Base-by-base conservation (phyloP, 768 basidiomycete species). In the Multifurca ochricompacta region DNA sequence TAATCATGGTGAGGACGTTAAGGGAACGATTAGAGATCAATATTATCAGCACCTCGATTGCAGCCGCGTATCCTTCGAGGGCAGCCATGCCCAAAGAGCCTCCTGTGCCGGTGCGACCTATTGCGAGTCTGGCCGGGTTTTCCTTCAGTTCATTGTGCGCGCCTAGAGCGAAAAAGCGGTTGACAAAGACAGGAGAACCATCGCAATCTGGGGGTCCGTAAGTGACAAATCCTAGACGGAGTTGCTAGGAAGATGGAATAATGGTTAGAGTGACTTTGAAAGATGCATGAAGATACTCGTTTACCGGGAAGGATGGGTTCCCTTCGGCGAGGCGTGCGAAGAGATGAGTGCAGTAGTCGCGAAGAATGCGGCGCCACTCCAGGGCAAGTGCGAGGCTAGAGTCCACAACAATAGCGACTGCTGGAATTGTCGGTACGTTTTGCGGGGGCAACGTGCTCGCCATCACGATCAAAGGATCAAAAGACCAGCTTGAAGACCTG, bases 201-300 rank as follows among this genome's bases (percentile, higher is more conserved):
- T 31, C 46, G 8, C 52, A 44, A 39, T 66, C 42, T 4, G 53
- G 31, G 32, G 58, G 57, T 6, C 61, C 65, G 23, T 66, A 66
- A 10, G 65, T 59, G 37, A 66, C 53, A 31, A 63, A 50, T 27
- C 59, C 65, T 13, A 65, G 30, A 16, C 57, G 56, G 19, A 62
- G 37, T 19, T 51, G 48, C 53, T 59, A 14, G 2, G 27, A 23
- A 30, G 19, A 34, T 44, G 51, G 27, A 31, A 21, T 27, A 10
- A 11, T 7, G n/a, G n/a, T 43, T 6, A 28, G 50, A 18, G 13
- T 19, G n/a, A 10, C 5, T 23, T 52, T 10, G 28, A 36, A 30
- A 52, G 31, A 28, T 21, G 28, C 8, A 45, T 7, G 27, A 9
- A 37, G 4, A 25, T 2, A 18, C 30, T 18, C 32, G 40, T 18